phyloP scores from a whole-genome alignment of 345 rosid genomes.

The Populus simonii region DNA sequence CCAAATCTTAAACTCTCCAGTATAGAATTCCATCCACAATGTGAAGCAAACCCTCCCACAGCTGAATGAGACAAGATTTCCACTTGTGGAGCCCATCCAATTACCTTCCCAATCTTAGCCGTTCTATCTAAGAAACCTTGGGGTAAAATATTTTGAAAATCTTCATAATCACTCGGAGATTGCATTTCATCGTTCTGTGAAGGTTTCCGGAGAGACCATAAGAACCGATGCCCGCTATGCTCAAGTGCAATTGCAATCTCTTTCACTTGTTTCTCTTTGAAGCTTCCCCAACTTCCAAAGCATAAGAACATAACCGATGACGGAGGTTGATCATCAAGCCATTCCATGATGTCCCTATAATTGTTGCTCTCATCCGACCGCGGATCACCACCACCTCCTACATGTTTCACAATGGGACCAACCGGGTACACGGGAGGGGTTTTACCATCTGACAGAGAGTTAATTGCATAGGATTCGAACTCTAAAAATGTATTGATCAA shows the following conservation, averaged over 20 bases:
- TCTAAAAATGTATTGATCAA: constrained; percentile 10
- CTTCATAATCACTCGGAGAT: background rate
- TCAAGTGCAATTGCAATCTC: constrained; percentile 15
- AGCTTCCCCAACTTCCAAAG: constrained; percentile 19
- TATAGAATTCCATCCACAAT: constrained; percentile 22
- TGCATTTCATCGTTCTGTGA: background rate
- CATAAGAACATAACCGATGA: constrained; percentile 21
- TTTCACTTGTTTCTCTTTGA: constrained; percentile 5
- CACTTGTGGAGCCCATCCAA: constrained; percentile 24
- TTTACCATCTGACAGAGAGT: background rate
- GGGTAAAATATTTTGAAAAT: background rate
- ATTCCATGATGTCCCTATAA: background rate
- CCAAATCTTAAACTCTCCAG: constrained; percentile 17
- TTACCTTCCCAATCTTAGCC: constrained; percentile 2
- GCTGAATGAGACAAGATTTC: constrained; percentile 4
- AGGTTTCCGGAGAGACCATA: constrained; percentile 20
- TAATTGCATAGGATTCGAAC: background rate
- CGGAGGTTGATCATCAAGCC: constrained; percentile 20
- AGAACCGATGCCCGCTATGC: constrained; percentile 3
- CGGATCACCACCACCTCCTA: background rate
- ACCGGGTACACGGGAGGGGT: constrained; percentile 4
- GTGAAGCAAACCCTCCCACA: constrained; percentile 9
- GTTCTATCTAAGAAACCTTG: constrained; percentile 15
- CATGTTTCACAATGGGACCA: constrained; percentile 7
- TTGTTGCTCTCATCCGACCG: background rate